phyloP scores from a whole-genome alignment of 2,329 filamentous ascomycete genomes.

The Penicillium palitans region DNA sequence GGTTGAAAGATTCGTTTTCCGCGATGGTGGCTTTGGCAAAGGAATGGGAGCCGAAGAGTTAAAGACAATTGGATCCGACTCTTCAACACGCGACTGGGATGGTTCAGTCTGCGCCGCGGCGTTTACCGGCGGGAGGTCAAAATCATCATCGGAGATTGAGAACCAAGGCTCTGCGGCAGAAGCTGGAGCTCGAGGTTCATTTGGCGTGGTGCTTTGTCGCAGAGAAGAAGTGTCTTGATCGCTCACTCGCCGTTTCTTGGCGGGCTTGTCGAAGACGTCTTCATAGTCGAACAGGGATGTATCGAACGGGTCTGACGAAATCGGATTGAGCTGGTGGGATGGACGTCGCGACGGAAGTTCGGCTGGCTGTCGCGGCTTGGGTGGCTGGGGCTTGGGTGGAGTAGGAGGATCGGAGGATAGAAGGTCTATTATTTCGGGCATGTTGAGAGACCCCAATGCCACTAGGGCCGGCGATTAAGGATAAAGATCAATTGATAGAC shows the following conservation, averaged over 20 bases:
- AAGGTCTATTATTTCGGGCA: constrained; percentile 44
- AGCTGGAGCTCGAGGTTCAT: background rate
- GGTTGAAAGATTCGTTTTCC: background rate
- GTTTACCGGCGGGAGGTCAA: constrained; percentile 19
- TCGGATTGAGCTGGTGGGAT: constrained; percentile 15
- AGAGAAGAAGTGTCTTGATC: constrained; percentile 18
- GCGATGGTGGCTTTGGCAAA: constrained; percentile 5
- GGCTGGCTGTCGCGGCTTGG: constrained; percentile 15
- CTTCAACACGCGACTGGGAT: constrained; percentile 21
- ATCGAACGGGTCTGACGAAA: constrained; percentile 33
- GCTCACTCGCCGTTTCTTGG: constrained; percentile 36
- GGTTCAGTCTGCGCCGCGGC: constrained; percentile 5
- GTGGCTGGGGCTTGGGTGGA: constrained; percentile 12
- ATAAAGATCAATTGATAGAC: constrained; percentile 9
- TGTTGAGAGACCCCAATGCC: constrained; percentile 20
- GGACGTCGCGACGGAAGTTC: constrained; percentile 9
- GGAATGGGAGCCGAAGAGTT: constrained; percentile 43
- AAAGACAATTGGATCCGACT: constrained; percentile 46
- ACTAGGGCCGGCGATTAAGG: constrained; percentile 9
- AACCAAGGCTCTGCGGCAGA: constrained; percentile 19
- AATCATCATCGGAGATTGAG: constrained; percentile 35
- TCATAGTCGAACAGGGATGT: constrained; percentile 30
- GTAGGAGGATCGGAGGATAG: constrained; percentile 38
- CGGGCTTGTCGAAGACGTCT: constrained; percentile 27
- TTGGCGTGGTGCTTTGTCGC: constrained; percentile 3